Base-by-base conservation (phyloP, 1,139 yeast genomes). In the Kodamaea alishanica region DNA sequence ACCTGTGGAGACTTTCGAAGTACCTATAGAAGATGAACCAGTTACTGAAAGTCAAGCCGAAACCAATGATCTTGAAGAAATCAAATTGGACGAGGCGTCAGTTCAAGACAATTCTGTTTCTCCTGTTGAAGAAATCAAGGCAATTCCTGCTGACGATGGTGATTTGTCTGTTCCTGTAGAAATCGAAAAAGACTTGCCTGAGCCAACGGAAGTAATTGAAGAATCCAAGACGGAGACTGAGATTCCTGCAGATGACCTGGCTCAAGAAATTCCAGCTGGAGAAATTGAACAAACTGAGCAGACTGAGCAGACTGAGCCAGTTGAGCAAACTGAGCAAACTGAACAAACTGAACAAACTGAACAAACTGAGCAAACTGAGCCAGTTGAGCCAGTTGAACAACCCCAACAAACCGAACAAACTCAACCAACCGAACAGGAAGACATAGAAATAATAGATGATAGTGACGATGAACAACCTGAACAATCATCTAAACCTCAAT, bases 331-430 rank as follows among this genome's bases (percentile, higher is more conserved):
- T 55, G 37, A 41, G 49, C 46, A 51, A 51, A 41, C 51, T 47
- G 48, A 53, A 52, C 35, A 48, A 47, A 24, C 51, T 50, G 49
- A 54, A 50, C 48, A n/a, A n/a, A n/a, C 49, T 45, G 46, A 50
- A 42, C 48, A 52, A 40, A 45, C 50, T 45, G 48, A 46, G 43
- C 47, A 49, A 40, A 50, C 52, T 9, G 38, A 15, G 20, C 20
- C 24, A 2, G 35, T 24, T 8, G 36, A 25, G 10, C 41, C 33
- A 2, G 48, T 33, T 39, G 49, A 35, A 32, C 42, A 35, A 24
- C 38, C 30, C 10, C 40, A 34, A 3, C 3, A 2, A 10, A 26
- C 6, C 24, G 40, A 41, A 20, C 41, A 46, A 22, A 39, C 38
- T 33, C 34, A 38, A 29, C 11, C 35, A 23, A 25, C 15, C 8